Evolutionary conservation across 352 stramenopile genomes (phyloP).

Genomic region (Globisporangium barbulae): DNA sequence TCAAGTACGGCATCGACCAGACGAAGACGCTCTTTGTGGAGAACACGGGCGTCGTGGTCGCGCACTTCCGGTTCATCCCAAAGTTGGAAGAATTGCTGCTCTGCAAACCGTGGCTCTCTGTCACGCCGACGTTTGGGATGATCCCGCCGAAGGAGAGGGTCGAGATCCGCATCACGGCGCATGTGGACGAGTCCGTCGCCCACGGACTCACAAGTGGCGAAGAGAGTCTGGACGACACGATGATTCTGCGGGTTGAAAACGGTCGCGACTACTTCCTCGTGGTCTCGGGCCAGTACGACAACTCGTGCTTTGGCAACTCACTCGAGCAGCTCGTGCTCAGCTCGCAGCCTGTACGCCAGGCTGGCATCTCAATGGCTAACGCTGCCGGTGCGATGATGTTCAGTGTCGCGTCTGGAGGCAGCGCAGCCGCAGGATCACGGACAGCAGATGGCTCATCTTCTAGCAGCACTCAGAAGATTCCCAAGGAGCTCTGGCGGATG

Average conservation of each 20-base stretch:
- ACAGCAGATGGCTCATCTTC: constrained; percentile 14
- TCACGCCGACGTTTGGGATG: constrained; percentile 88
- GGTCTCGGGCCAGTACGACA: constrained; percentile 90
- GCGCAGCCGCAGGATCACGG: background rate
- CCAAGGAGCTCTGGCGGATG: constrained; percentile 98
- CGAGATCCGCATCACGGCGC: constrained; percentile 90
- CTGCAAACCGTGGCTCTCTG: constrained; percentile 92
- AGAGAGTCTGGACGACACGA: constrained; percentile 94
- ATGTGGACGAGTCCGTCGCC: constrained; percentile 88
- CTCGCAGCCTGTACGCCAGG: constrained; percentile 80
- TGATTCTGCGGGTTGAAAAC: constrained; percentile 96
- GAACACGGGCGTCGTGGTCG: constrained; percentile 93
- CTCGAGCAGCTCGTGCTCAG: constrained; percentile 94
- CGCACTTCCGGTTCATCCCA: constrained; percentile 93
- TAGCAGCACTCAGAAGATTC: constrained; percentile 72
- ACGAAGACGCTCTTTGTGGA: constrained; percentile 63
- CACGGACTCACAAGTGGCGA: constrained; percentile 86
- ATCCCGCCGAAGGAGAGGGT: constrained; percentile 78
- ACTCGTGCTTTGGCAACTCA: constrained; percentile 94
- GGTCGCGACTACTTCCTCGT: constrained; percentile 95
- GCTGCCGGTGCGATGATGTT: constrained; percentile 35
- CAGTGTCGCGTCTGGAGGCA: constrained; percentile 35
- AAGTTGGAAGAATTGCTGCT: constrained; percentile 85
- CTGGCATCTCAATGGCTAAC: constrained; percentile 18
- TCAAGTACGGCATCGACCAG: constrained; percentile 69